Evolutionary conservation across 805 yeast genomes (phyloP).

Genomic region (Komagataella ulmi): DNA sequence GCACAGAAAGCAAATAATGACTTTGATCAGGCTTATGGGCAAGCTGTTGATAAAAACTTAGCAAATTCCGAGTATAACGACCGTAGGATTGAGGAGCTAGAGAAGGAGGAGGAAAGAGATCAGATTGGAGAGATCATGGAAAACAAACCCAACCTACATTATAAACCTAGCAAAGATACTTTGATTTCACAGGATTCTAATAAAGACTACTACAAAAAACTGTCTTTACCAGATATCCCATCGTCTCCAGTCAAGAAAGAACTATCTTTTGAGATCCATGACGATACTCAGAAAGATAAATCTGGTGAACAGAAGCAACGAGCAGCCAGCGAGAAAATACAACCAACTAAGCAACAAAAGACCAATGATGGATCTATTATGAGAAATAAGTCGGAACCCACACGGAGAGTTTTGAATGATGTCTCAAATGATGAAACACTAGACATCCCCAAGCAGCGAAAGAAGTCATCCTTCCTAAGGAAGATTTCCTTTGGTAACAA

Average conservation of each 20-base stretch:
- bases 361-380: conserved; percentile 3
- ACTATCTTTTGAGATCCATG: conserved; percentile 2
- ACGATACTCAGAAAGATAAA: conserved; percentile 1
- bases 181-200: conserved; percentile 24
- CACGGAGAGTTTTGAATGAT: not conserved
- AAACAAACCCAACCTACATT: conserved; percentile 3
- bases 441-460: conserved; percentile 15
- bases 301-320: not conserved
- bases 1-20: not conserved
- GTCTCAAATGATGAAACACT: conserved; percentile 3
- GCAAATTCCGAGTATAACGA: not conserved
- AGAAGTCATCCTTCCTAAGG: conserved; percentile 28
- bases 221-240: conserved; percentile 35
- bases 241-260: conserved; percentile 21
- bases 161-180: conserved; percentile 23
- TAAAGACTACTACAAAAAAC: conserved; percentile 27
- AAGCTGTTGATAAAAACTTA: not conserved
- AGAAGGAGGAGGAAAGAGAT: not conserved
- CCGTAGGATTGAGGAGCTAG: not conserved
- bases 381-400: not conserved
- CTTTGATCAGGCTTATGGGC: not conserved
- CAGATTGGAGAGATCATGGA: not conserved
- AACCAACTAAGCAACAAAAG: conserved; percentile 10
- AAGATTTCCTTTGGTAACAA: conserved; percentile 37
- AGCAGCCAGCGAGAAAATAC: conserved; percentile 2